Conservation (phyloP, 1,284 basidiomycete species). For the Fomitiporia mediterranea region DNA sequence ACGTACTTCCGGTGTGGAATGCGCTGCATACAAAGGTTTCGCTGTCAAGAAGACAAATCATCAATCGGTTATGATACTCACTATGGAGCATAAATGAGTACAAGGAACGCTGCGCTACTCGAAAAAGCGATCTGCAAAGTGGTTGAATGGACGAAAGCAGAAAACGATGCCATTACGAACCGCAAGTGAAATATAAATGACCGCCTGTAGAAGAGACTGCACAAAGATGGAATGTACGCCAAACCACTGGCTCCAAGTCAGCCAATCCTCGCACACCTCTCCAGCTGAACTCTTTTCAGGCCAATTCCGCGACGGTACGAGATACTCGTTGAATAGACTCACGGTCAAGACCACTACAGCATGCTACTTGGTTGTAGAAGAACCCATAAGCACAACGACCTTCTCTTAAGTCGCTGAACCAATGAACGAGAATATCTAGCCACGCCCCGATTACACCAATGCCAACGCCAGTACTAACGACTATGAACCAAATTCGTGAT, state of each 20-base stretch:
- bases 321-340: slow-evolving; percentile 28
- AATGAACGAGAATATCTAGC: slow-evolving; percentile 71
- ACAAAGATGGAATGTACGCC: slow-evolving; percentile 49
- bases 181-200: slow-evolving; percentile 57
- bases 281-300: slow-evolving; percentile 42
- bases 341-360: slow-evolving; percentile 74
- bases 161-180: slow-evolving; percentile 35
- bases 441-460: slow-evolving; percentile 68
- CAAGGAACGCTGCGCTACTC: slow-evolving; percentile 59
- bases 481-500: slow-evolving; percentile 61
- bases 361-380: slow-evolving; percentile 69
- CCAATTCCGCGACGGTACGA: no score
- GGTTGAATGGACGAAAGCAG: not conserved
- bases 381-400: slow-evolving; percentile 68
- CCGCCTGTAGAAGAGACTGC: slow-evolving; percentile 57
- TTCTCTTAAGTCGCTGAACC: slow-evolving; percentile 68
- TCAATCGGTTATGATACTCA: slow-evolving; percentile 31
- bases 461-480: slow-evolving; percentile 61
- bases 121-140: slow-evolving; percentile 52
- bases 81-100: slow-evolving; percentile 67
- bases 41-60: not conserved
- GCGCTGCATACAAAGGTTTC: slow-evolving; percentile 38
- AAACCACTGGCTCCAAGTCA: slow-evolving; percentile 61
- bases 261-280: slow-evolving; percentile 68
- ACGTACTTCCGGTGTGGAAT: slow-evolving; percentile 76